phyloP scores from a whole-genome alignment of 495 filamentous ascomycete genomes.

The Lophium mytilinum region DNA sequence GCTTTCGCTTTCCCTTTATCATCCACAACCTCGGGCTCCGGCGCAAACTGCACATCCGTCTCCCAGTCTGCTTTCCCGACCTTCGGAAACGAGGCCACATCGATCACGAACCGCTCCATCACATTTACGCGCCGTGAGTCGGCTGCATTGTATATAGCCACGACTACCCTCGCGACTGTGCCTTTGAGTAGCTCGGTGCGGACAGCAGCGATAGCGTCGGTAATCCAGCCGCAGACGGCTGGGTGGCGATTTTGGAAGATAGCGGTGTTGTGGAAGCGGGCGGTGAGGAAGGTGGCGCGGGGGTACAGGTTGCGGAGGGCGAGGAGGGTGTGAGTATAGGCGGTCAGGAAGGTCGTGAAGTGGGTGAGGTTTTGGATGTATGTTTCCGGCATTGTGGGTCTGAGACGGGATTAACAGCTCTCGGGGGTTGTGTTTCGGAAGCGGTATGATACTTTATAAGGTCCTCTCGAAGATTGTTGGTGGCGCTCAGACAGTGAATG shows the following conservation, averaged over 20 bases:
- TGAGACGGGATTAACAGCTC: neutral
- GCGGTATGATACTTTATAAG: too few relatives aligned
- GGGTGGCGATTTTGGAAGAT: slow-evolving; percentile 87
- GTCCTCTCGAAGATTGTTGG: too few relatives aligned
- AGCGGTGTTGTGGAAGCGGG: slow-evolving; percentile 79
- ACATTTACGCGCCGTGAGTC: slow-evolving; percentile 4
- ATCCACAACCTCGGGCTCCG: slow-evolving; percentile 35
- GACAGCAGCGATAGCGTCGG: slow-evolving; percentile 70
- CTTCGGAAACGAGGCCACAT: slow-evolving; percentile 58
- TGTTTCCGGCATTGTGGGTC: slow-evolving; percentile 30
- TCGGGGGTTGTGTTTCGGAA: too few relatives aligned
- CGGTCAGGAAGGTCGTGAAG: slow-evolving; percentile 72
- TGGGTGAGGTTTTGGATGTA: slow-evolving; percentile 46
- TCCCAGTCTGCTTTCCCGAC: slow-evolving; percentile 37
- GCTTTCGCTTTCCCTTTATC: slow-evolving; percentile 29
- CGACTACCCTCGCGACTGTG: slow-evolving; percentile 59
- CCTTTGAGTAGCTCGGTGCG: slow-evolving; percentile 64
- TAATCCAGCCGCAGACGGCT: slow-evolving; percentile 83
- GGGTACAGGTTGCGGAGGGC: slow-evolving; percentile 84
- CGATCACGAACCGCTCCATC: slow-evolving; percentile 44
- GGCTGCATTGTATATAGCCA: slow-evolving; percentile 61
- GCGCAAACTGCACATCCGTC: slow-evolving; percentile 35
- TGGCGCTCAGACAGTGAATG: too few relatives aligned
- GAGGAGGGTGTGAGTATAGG: slow-evolving; percentile 88
- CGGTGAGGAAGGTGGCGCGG: slow-evolving; percentile 64